A percentile compares a stretch with the other conserved stretches of the same genome.
Evolutionary conservation across 139 green algal species (phyloP).

Genomic region (Chlorella sp.): DNA sequence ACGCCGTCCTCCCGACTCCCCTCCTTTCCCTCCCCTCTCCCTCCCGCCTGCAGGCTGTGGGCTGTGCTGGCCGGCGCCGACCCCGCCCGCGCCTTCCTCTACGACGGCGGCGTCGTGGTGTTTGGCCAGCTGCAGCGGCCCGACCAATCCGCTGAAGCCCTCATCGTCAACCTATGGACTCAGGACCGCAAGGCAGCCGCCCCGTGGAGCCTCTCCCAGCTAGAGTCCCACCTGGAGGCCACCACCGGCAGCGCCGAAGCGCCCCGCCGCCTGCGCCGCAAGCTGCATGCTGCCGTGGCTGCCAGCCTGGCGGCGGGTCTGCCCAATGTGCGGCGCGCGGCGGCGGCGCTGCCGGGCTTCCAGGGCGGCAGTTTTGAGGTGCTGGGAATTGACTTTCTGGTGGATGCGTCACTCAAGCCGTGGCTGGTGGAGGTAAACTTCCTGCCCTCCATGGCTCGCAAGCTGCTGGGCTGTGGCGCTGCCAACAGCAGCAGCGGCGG

Average conservation of each 20-base stretch:
- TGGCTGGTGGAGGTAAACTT: slow-evolving; percentile 82
- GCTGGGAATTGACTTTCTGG: slow-evolving; percentile 77
- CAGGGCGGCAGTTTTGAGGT: slow-evolving; percentile 60
- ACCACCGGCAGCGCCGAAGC: slow-evolving; percentile 8
- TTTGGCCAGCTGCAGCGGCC: slow-evolving; percentile 53
- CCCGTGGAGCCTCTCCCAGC: slow-evolving; percentile 64
- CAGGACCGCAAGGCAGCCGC: slow-evolving; percentile 57
- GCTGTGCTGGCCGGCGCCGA: slow-evolving; percentile 55
- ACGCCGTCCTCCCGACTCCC: background rate
- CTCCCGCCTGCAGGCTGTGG: slow-evolving; percentile 61
- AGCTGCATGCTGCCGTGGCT: slow-evolving; percentile 39
- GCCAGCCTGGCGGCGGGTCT: slow-evolving; percentile 47
- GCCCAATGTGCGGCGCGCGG: slow-evolving; percentile 19
- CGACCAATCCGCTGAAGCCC: slow-evolving; percentile 34
- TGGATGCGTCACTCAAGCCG: slow-evolving; percentile 65
- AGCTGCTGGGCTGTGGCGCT: slow-evolving; percentile 42
- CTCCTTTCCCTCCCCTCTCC: background rate
- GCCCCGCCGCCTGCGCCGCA: slow-evolving; percentile 44
- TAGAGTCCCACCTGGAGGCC: slow-evolving; percentile 50
- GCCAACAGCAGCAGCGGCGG: background rate
- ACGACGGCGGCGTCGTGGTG: slow-evolving; percentile 62
- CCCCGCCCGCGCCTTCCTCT: slow-evolving; percentile 66
- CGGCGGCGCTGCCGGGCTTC: background rate
- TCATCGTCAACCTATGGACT: slow-evolving; percentile 78
- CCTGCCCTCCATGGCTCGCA: slow-evolving; percentile 69